Base-by-base conservation (phyloP, 768 basidiomycete genomes). In the Coprinopsis strossmayeri region DNA sequence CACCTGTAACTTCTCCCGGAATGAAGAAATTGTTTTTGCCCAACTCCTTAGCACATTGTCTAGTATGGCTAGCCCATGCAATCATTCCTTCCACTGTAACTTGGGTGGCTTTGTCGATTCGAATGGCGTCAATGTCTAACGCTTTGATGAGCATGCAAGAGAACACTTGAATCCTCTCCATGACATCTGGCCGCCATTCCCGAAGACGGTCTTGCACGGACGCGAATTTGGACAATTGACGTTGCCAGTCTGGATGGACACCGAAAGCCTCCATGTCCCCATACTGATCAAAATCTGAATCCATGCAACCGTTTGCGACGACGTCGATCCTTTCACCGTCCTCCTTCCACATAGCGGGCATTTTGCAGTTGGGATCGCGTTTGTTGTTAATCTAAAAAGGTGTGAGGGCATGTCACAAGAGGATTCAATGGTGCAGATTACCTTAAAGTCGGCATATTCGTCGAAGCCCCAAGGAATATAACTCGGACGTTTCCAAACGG, bases 201-300 rank as follows among this genome's bases (percentile, higher is more conserved):
- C 92, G 79, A 30, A 95, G 80, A 76, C 93, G 89, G 64, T 96
- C 93, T 61, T 96, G 93, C 2, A 95, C 93, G 49, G 92, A 94
- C 30, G 93, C 91, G 64, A 95, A 95, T 61, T 96, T 96, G 56
- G 91, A 81, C 18, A 96, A 70, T 64, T 96, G 88, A 75, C 93
- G 92, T 61, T 95, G 80, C 87, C 82, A 92, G 68, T 91, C 86
- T 38, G 87, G 89, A 67, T 91, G 88, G 25, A 96, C 92, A 84
- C 93, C 93, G 61, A 95, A 95, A 54, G 93, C 93, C 64, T 96
- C 93, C 81, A 91, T 91, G 68, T 96, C 93, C 53, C 93, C 93
- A 57, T 87, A 96, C 52, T 95, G 92, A 66, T 96, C 93, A 57
- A 95, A 94, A 53, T 93, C 91, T 15, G 89, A 92, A 12, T 67